Evolutionary conservation across 176 grass and related monocot genomes (phyloP).

Genomic region (Panicum miliaceum): DNA sequence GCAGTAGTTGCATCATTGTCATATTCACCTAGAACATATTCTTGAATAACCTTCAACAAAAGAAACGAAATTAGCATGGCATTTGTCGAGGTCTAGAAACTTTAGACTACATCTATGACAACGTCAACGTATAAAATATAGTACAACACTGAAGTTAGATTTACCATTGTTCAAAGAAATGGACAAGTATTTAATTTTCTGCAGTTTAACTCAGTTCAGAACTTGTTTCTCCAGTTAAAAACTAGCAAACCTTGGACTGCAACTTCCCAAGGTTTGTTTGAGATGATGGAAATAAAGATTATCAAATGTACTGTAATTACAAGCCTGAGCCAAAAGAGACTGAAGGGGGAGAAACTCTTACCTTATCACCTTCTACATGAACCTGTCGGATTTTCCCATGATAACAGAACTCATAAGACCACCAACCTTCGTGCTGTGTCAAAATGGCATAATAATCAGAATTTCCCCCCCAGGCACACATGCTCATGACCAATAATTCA

Average conservation of each 20-base stretch:
- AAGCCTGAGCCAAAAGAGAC: background rate
- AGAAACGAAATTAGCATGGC: background rate
- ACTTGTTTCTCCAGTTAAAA: constrained; percentile 28
- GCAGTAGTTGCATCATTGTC: constrained; percentile 69
- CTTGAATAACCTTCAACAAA: constrained; percentile 74
- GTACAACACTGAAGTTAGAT: background rate
- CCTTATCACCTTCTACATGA: constrained; percentile 78
- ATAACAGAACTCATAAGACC: constrained; percentile 97
- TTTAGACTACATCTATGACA: background rate
- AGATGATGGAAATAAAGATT: constrained; percentile 9
- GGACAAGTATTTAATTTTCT: background rate
- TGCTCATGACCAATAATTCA: background rate
- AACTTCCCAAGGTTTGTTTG: background rate
- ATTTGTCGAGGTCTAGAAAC: constrained; percentile 17
- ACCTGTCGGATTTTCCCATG: constrained; percentile 75
- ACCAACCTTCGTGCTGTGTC: constrained; percentile 82
- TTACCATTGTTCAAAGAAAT: constrained; percentile 10
- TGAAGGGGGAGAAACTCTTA: constrained; percentile 27
- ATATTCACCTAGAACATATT: constrained; percentile 90
- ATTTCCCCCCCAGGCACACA: background rate
- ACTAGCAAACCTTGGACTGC: constrained; percentile 12
- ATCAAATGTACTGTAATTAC: constrained; percentile 14
- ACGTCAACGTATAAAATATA: background rate
- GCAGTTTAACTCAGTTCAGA: constrained; percentile 11
- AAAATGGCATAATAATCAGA: constrained; percentile 20